Evolutionary conservation across 371 early-diverging fungal species (phyloP).

Genomic region (Umbelopsis sp.): DNA sequence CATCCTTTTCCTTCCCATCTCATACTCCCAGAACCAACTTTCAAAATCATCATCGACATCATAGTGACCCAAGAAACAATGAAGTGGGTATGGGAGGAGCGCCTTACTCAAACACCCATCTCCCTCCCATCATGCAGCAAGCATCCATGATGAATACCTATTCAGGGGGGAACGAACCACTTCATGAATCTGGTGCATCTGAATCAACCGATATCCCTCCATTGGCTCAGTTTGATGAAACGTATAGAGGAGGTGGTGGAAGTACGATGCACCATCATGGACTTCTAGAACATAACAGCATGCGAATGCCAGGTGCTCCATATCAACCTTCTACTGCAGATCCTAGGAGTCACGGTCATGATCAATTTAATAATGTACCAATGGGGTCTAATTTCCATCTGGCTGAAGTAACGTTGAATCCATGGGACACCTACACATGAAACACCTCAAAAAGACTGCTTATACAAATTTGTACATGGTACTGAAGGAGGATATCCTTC

Average conservation of each 20-base stretch:
- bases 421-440: slow-evolving; percentile 2
- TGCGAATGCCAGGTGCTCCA: slow-evolving; percentile 7
- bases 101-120: background rate
- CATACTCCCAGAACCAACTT: background rate
- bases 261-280: slow-evolving; percentile 3
- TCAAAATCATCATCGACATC: slow-evolving; percentile 2
- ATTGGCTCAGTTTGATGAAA: background rate
- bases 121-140: slow-evolving; percentile 2
- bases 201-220: slow-evolving; percentile 2
- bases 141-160: background rate
- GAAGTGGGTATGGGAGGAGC: background rate
- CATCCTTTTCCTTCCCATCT: slow-evolving; percentile 10
- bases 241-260: background rate
- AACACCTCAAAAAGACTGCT: background rate
- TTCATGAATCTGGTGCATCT: background rate
- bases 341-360: background rate
- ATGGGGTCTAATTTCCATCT: slow-evolving; percentile 11
- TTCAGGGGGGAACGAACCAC: background rate
- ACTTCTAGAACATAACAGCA: slow-evolving; percentile 8
- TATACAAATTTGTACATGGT: too few species aligned
- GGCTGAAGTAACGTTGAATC: background rate
- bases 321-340: background rate
- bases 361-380: slow-evolving; percentile 12
- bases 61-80: background rate
- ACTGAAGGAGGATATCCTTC: background rate